A percentile compares a stretch with the other conserved stretches of the same genome.
These are phyloP conservation scores for Chytriomyces hyalinus DNA, from an alignment of 192 early-diverging fungal genomes.

Conservation along the genomic window DNA sequence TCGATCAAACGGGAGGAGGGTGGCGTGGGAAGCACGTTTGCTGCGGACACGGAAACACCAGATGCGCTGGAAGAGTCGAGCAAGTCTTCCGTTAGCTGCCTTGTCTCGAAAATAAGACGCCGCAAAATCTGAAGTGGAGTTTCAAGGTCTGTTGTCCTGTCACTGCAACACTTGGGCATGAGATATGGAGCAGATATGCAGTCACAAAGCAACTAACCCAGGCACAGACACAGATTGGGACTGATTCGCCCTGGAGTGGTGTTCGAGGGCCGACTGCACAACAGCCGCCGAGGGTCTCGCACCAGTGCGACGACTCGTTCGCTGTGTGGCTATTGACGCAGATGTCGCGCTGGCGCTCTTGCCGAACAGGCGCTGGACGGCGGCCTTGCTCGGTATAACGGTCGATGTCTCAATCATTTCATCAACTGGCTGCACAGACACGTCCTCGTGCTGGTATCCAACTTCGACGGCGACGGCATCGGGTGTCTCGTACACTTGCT, in stretches of 20 bases:
- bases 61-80: slow-evolving; percentile 1
- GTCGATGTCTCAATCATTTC: background rate
- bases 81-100: slow-evolving; percentile 7
- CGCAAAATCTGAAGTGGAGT: slow-evolving; percentile 23
- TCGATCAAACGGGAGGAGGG: background rate
- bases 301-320: background rate
- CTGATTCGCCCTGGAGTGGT: background rate
- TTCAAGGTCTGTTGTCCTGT: background rate
- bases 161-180: no score
- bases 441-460: background rate
- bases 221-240: background rate
- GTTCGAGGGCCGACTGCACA: background rate
- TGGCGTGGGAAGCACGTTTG: background rate
- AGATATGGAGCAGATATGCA: no score
- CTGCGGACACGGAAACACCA: background rate
- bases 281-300: background rate
- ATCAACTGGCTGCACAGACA: background rate
- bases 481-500: background rate
- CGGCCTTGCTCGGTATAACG: background rate
- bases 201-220: no score
- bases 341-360: background rate
- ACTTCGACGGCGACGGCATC: background rate
- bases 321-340: background rate
- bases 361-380: background rate
- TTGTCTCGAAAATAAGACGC: slow-evolving; percentile 18